These are phyloP conservation scores for Bruguiera parviflora DNA, from an alignment of 345 rosid genomes.

Conservation along the genomic window DNA sequence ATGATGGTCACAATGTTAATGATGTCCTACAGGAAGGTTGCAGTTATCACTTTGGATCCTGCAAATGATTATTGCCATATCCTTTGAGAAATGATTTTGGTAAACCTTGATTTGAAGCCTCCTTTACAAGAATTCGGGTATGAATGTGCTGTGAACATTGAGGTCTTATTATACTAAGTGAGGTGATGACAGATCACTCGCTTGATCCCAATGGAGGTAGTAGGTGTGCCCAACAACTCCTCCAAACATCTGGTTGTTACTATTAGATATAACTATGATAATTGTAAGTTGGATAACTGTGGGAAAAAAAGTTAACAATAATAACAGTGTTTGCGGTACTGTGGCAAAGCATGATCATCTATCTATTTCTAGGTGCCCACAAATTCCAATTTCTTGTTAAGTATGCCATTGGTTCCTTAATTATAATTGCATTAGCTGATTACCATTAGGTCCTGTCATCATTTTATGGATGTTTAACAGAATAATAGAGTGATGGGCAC, in stretches of 20 bases:
- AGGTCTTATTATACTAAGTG: slow-evolving; percentile 70
- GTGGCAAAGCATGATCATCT: neutral
- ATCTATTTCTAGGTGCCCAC: neutral
- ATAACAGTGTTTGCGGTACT: neutral
- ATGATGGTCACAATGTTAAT: neutral
- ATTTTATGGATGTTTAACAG: too few species aligned
- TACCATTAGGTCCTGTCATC: too few species aligned
- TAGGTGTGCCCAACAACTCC: slow-evolving; percentile 10
- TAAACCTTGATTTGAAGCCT: neutral
- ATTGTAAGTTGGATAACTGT: too few species aligned
- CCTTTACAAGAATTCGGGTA: slow-evolving; percentile 60
- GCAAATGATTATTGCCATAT: slow-evolving; percentile 90
- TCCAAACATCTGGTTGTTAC: neutral
- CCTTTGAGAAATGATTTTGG: slow-evolving; percentile 29
- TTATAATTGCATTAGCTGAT: too few species aligned
- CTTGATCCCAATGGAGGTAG: slow-evolving; percentile 93
- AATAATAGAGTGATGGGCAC: too few species aligned
- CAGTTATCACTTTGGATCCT: slow-evolving; percentile 86
- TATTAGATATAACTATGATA: too few species aligned
- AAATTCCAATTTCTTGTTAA: neutral
- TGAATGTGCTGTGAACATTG: slow-evolving; percentile 77
- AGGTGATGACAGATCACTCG: slow-evolving; percentile 75
- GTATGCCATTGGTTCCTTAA: too few species aligned
- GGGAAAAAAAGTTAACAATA: too few species aligned
- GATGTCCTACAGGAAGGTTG: slow-evolving; percentile 73